Evolutionary conservation across 176 grass and related monocot species (phyloP), one percentile per base, ranked within the genome.

Genomic region (Paspalum vaginatum): DNA sequence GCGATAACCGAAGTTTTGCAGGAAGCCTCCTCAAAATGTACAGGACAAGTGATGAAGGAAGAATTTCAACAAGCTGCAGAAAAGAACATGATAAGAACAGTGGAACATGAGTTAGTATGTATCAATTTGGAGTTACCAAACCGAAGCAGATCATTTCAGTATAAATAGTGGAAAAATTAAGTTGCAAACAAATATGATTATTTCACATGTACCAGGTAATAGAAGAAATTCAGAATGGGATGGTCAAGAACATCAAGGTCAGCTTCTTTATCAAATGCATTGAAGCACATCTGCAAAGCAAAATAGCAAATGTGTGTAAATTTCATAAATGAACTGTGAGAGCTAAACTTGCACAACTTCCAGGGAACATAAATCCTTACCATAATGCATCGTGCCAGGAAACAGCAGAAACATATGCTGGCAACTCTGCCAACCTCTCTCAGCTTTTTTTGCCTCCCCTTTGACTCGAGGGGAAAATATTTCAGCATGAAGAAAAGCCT

Each of bases 401-500:
- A 93, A 80, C 95, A 98, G 61, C 48, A 72, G 48, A 88, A 95
- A 77, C 95, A 98, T 84, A 98, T 93, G 45, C 70, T 84, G n/a
- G 90, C 84, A 51, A 98, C 84, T 85, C 82, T 93, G 69, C 84
- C 88, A 47, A 98, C 95, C 83, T 98, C 95, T 38, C 86, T 87
- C 83, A 98, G 66, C 53, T 98, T 98, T 79, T 89, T 72, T 39
- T 81, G 78, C 70, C 90, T 86, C 39, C 95, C 92, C 89, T 95
- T 95, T 4, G 95, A 98, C 56, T 98, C 95, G 10, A 92, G 72
- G 60, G 92, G 95, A 64, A 90, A 98, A 69, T 85, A 84, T 65
- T 82, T 91, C 52, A 98, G 72, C 88, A 95, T 95, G 42, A 98
- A 53, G 79, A 91, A 98, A 75, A 98, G 90, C 68, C 95, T 93